Evolutionary conservation across 768 basidiomycete species (phyloP).

Genomic region (Phanerochaete carnosa): DNA sequence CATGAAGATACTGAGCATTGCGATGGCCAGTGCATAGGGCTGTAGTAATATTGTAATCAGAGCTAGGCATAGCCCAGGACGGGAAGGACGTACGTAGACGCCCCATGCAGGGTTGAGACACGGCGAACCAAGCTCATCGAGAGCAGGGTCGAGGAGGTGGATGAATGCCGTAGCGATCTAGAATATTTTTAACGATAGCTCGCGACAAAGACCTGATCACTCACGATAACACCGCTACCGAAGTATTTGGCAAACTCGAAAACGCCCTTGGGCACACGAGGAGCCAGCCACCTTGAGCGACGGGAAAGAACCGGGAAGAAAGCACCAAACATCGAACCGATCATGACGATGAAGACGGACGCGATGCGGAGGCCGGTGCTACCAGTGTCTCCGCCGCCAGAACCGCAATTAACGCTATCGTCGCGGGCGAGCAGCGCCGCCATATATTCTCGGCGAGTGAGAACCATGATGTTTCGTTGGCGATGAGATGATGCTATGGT

Average conservation of each 20-base stretch:
- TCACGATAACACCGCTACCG: slow-evolving; percentile 83
- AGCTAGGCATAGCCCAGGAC: background rate
- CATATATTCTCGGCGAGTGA: slow-evolving; percentile 2
- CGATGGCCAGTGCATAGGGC: slow-evolving; percentile 82
- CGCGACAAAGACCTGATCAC: slow-evolving; percentile 23
- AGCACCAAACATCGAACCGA: slow-evolving; percentile 56
- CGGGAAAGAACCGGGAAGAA: slow-evolving; percentile 69
- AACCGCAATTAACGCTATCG: slow-evolving; percentile 36
- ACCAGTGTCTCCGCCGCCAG: slow-evolving; percentile 48
- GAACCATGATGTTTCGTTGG: background rate
- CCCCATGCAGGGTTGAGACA: slow-evolving; percentile 74
- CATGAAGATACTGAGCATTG: slow-evolving; percentile 74
- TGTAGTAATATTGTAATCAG: slow-evolving; percentile 24
- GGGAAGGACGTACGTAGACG: slow-evolving; percentile 58
- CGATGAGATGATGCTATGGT: background rate
- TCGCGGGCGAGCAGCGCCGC: background rate
- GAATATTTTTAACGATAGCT: background rate
- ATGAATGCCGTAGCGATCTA: slow-evolving; percentile 91
- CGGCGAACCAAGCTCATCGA: slow-evolving; percentile 62
- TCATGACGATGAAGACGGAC: slow-evolving; percentile 71
- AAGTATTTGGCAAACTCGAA: slow-evolving; percentile 91
- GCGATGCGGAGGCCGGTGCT: slow-evolving; percentile 58
- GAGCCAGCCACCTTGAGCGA: slow-evolving; percentile 42
- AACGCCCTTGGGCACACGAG: slow-evolving; percentile 49
- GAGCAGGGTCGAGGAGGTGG: slow-evolving; percentile 74